Percentiles rank a stretch among this genome's conserved stretches.
Evolutionary conservation across 495 filamentous ascomycete genomes (phyloP).

Genomic region (Neurospora africana): DNA sequence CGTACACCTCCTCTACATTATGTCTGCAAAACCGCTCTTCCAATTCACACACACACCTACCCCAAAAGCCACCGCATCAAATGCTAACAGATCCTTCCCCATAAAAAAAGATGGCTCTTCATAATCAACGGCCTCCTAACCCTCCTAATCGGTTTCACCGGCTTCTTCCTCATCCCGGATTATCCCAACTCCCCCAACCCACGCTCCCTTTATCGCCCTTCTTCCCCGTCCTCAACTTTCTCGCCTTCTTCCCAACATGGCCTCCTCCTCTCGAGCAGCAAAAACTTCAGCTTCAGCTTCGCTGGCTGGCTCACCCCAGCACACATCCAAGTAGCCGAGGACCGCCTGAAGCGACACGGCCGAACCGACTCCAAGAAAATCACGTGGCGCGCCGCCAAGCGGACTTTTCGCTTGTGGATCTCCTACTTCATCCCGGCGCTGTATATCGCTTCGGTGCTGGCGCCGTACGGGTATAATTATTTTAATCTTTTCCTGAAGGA

Average conservation of each 20-base stretch:
- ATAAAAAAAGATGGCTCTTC: constrained; percentile 38
- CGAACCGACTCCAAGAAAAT: constrained; percentile 27
- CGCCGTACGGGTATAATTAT: constrained; percentile 30
- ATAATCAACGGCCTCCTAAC: constrained; percentile 38
- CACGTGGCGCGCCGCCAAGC: constrained; percentile 27
- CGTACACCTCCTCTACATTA: not conserved
- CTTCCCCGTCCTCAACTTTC: not conserved
- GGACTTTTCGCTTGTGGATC: constrained; percentile 25
- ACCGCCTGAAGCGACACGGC: constrained; percentile 22
- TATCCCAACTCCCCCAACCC: constrained; percentile 32
- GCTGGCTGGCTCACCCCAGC: constrained; percentile 26
- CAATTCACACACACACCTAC: not conserved
- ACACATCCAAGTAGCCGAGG: constrained; percentile 19
- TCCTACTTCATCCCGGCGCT: constrained; percentile 26
- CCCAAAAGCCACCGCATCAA: too few species aligned
- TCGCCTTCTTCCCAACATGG: not conserved
- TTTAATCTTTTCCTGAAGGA: constrained; percentile 31
- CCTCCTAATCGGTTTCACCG: constrained; percentile 34
- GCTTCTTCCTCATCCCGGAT: constrained; percentile 42
- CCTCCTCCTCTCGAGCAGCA: too few species aligned
- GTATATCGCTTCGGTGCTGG: constrained; percentile 28
- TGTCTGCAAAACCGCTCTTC: too few species aligned
- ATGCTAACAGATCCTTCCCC: not conserved
- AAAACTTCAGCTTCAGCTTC: not conserved
- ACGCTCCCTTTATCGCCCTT: not conserved